Conservation (phyloP, 1,284 basidiomycete genomes). For the Malassezia sp. region DNA sequence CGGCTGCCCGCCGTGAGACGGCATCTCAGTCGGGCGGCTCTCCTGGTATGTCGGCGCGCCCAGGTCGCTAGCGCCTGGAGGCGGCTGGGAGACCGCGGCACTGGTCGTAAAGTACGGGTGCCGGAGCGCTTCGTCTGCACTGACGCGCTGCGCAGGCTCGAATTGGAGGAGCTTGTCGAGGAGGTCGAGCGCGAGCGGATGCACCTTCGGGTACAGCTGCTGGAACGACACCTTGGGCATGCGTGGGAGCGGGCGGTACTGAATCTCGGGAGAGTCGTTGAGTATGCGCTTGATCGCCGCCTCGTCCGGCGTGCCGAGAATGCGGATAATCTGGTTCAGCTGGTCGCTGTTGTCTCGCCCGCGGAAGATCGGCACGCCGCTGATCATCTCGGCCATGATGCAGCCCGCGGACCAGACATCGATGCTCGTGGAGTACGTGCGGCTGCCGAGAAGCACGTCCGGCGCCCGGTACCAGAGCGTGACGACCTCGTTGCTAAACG, state of each 20-base stretch:
- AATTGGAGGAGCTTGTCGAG: conserved; percentile 92
- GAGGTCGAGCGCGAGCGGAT: conserved; percentile 80
- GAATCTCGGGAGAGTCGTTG: conserved; percentile 88
- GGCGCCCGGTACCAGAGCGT: conserved; percentile 99
- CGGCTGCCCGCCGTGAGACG: too few relatives aligned
- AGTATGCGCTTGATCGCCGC: conserved; percentile 76
- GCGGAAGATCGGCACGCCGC: conserved; percentile 89
- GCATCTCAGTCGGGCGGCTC: too few relatives aligned
- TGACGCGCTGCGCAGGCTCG: conserved; percentile 82
- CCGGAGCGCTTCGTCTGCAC: conserved; percentile 77
- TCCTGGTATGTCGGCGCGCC: neutral
- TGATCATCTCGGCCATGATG: conserved; percentile 85
- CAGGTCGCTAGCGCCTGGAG: neutral
- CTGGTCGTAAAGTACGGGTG: conserved; percentile 75
- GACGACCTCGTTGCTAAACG: conserved; percentile 52
- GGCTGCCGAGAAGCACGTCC: conserved; percentile 88
- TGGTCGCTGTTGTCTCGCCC: conserved; percentile 97
- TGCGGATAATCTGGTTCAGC: conserved; percentile 89
- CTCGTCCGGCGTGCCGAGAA: conserved; percentile 90
- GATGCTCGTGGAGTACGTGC: conserved; percentile 95
- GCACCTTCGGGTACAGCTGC: conserved; percentile 81
- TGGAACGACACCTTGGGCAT: conserved; percentile 82
- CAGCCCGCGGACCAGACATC: conserved; percentile 99
- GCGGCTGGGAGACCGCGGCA: conserved; percentile 22
- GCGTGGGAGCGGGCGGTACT: conserved; percentile 72